Percentiles rank a stretch among this genome's conserved stretches.
Evolutionary conservation across 495 filamentous ascomycete species (phyloP).

Genomic region (Trichoderma orchidacearum): DNA sequence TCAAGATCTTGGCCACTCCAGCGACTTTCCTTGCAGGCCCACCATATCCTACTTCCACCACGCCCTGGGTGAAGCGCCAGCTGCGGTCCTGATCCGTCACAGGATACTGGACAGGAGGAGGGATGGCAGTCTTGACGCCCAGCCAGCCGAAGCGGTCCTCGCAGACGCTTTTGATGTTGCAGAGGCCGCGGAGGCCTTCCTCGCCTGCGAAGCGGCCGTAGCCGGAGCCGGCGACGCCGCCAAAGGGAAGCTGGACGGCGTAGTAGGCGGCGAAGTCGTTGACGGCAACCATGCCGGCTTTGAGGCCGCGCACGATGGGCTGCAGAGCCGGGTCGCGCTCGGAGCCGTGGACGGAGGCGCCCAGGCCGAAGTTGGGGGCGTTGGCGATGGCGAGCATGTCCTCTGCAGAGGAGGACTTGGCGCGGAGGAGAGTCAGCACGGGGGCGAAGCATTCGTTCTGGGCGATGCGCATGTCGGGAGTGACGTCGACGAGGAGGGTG

Average conservation of each 20-base stretch:
- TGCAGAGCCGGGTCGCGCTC: constrained; percentile 25
- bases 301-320: constrained; percentile 49
- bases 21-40: constrained; percentile 19
- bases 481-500: constrained; percentile 80
- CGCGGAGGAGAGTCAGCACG: constrained; percentile 70
- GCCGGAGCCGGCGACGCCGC: constrained; percentile 72
- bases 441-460: constrained; percentile 88
- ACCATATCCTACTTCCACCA: constrained; percentile 42
- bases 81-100: constrained; percentile 39
- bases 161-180: constrained; percentile 78
- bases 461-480: constrained; percentile 64
- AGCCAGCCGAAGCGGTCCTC: constrained; percentile 52
- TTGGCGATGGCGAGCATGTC: constrained; percentile 63
- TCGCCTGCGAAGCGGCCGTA: constrained; percentile 90
- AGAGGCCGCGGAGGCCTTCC: constrained; percentile 72
- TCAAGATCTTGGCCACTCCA: constrained; percentile 26
- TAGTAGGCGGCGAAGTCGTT: constrained; percentile 94
- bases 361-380: constrained; percentile 62
- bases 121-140: constrained; percentile 62
- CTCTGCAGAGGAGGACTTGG: constrained; percentile 31
- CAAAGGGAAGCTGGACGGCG: constrained; percentile 85
- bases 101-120: constrained; percentile 66
- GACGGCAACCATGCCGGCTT: constrained; percentile 79
- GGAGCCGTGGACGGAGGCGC: constrained; percentile 69
- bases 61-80: constrained; percentile 42